Percentiles rank a stretch among this genome's conserved stretches.
Conservation (phyloP, 2,329 filamentous ascomycete genomes). For the Periglandula ipomoeae region DNA sequence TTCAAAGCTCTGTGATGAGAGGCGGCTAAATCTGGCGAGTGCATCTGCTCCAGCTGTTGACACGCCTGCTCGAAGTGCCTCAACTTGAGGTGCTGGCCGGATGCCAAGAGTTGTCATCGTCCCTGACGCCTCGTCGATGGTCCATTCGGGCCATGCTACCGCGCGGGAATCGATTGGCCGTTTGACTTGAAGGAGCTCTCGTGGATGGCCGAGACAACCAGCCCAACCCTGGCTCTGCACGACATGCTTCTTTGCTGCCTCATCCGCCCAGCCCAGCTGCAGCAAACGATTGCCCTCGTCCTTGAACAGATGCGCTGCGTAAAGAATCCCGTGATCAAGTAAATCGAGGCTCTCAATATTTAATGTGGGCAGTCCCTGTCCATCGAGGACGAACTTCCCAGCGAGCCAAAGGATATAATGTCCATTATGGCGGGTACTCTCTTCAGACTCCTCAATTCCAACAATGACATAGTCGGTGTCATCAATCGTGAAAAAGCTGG, state of each 20-base stretch:
- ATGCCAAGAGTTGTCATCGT: constrained; percentile 11
- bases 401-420: constrained; percentile 11
- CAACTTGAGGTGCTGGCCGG: constrained; percentile 10
- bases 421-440: constrained; percentile 8
- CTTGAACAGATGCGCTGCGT: constrained; percentile 15
- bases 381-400: constrained; percentile 3
- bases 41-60: neutral
- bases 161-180: neutral
- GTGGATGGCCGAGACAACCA: constrained; percentile 11
- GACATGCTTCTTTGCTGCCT: constrained; percentile 8
- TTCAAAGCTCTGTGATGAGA: constrained; percentile 7
- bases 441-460: constrained; percentile 11
- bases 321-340: constrained; percentile 14
- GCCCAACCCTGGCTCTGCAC: constrained; percentile 11
- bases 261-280: constrained; percentile 14
- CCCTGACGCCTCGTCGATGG: constrained; percentile 6
- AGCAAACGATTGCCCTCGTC: constrained; percentile 10
- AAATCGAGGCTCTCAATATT: constrained; percentile 6
- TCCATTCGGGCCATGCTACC: constrained; percentile 7
- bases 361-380: constrained; percentile 6
- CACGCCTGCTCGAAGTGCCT: constrained; percentile 1
- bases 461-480: constrained; percentile 11
- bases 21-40: neutral
- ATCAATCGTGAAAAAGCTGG: constrained; percentile 9
- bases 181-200: constrained; percentile 9